Conservation (phyloP, 208 protist species). For the Wallacemonas rigidus region DNA sequence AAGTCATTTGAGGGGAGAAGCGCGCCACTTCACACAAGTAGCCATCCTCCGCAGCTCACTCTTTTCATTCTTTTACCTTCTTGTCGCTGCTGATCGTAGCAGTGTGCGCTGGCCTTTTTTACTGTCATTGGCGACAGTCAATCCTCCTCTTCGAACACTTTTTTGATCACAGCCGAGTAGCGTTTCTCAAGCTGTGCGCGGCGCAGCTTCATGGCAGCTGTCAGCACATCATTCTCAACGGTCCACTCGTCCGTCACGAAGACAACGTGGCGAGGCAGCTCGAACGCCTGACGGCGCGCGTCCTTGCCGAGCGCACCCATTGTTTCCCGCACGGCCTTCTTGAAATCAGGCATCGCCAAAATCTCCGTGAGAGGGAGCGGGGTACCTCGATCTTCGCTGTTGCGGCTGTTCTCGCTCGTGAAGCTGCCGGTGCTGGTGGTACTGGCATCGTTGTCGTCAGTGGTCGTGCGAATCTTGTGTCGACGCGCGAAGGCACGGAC, state of each 20-base stretch:
- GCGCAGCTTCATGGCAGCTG: conserved; percentile 67
- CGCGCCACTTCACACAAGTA: too few relatives aligned
- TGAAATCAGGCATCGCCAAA: conserved; percentile 26
- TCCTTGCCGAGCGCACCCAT: conserved; percentile 22
- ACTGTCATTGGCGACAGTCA: neutral
- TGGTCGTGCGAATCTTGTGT: conserved; percentile 14
- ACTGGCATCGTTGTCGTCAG: conserved; percentile 9
- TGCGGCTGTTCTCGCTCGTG: neutral
- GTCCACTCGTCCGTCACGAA: conserved; percentile 63
- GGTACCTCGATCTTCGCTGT: neutral
- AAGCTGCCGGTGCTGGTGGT: conserved; percentile 15
- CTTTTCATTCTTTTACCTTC: neutral
- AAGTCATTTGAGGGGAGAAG: neutral
- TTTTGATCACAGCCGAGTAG: conserved; percentile 42
- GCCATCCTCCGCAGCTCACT: neutral
- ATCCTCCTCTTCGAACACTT: conserved; percentile 42
- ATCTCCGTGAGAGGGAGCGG: conserved; percentile 26
- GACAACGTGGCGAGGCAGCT: conserved; percentile 33
- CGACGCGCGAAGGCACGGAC: conserved; percentile 28
- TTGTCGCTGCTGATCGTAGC: neutral
- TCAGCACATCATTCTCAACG: conserved; percentile 60
- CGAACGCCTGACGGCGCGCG: conserved; percentile 38
- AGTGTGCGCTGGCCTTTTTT: too few relatives aligned
- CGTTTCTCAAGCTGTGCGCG: conserved; percentile 39
- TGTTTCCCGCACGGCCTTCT: conserved; percentile 24